phyloP scores from a whole-genome alignment of 192 early-diverging fungal species.

The Mortierella alpina region DNA sequence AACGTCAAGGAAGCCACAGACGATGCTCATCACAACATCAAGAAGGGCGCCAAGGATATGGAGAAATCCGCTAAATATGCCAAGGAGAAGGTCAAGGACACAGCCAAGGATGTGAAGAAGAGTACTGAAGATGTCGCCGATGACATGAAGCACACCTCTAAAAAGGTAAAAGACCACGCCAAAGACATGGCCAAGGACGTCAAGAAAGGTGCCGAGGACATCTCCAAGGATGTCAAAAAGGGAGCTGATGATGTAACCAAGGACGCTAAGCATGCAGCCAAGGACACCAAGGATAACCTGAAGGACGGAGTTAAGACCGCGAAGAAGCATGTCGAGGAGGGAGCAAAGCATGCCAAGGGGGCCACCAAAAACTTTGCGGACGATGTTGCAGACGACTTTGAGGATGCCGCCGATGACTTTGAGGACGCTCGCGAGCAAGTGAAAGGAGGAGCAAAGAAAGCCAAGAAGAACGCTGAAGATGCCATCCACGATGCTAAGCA shows the following conservation, averaged over 20 bases:
- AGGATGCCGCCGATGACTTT: slow-evolving; percentile 13
- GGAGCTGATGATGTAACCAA: neutral
- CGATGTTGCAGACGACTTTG: neutral
- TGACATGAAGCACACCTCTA: neutral
- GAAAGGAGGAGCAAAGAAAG: slow-evolving; percentile 2
- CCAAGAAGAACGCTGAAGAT: slow-evolving; percentile 12
- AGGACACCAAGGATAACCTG: slow-evolving; percentile 10
- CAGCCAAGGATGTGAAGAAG: slow-evolving; percentile 9
- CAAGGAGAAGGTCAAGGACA: slow-evolving; percentile 13
- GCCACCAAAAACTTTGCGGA: neutral
- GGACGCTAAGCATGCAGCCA: neutral
- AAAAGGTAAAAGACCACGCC: slow-evolving; percentile 12
- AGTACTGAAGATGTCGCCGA: neutral
- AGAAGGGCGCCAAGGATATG: slow-evolving; percentile 15
- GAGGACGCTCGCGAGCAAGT: slow-evolving; percentile 10
- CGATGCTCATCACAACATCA: slow-evolving; percentile 12
- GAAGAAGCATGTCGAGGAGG: slow-evolving; percentile 5
- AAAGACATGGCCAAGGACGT: slow-evolving; percentile 10
- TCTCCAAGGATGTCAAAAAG: slow-evolving; percentile 12
- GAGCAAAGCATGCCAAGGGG: neutral
- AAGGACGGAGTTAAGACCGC: slow-evolving; percentile 5
- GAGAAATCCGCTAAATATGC: slow-evolving; percentile 19
- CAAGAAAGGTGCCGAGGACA: slow-evolving; percentile 24
- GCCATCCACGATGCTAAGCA: slow-evolving; percentile 3
- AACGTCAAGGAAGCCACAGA: slow-evolving; percentile 6